Percentiles rank a stretch among this genome's conserved stretches.
Evolutionary conservation across 352 stramenopile species (phyloP).

Genomic region (Phytophthora sp.): DNA sequence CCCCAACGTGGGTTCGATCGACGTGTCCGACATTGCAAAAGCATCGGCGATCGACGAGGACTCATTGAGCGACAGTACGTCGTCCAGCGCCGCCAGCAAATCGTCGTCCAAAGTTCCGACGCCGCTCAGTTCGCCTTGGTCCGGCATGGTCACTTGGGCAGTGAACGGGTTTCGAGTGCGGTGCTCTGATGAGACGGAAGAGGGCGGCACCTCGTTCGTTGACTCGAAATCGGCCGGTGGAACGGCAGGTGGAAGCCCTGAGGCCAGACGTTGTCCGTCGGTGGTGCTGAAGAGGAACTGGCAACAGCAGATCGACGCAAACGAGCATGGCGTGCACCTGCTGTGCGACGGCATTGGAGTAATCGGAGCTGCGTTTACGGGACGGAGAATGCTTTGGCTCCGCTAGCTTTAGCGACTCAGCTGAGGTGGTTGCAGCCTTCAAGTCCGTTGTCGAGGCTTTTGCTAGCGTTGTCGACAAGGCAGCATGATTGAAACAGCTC

Average conservation of each 20-base stretch:
- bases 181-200: neutral
- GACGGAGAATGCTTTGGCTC: no score
- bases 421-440: no score
- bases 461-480: no score
- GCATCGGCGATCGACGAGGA: slow-evolving; percentile 8
- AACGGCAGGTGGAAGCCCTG: neutral
- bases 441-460: no score
- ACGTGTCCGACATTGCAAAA: neutral
- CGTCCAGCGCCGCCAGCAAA: slow-evolving; percentile 35
- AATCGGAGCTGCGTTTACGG: slow-evolving; percentile 27
- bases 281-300: slow-evolving; percentile 14
- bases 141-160: slow-evolving; percentile 17
- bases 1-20: neutral
- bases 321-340: slow-evolving; percentile 10
- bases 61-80: slow-evolving; percentile 37
- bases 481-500: no score
- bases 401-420: no score
- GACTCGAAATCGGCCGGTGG: slow-evolving; percentile 1
- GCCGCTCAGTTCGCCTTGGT: neutral
- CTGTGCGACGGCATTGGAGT: slow-evolving; percentile 4
- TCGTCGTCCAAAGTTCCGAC: slow-evolving; percentile 26
- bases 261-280: neutral
- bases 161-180: neutral
- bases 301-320: slow-evolving; percentile 17
- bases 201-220: no score